phyloP scores from a whole-genome alignment of 2,329 filamentous ascomycete genomes.

The Ploettnerulaceae sp. region DNA sequence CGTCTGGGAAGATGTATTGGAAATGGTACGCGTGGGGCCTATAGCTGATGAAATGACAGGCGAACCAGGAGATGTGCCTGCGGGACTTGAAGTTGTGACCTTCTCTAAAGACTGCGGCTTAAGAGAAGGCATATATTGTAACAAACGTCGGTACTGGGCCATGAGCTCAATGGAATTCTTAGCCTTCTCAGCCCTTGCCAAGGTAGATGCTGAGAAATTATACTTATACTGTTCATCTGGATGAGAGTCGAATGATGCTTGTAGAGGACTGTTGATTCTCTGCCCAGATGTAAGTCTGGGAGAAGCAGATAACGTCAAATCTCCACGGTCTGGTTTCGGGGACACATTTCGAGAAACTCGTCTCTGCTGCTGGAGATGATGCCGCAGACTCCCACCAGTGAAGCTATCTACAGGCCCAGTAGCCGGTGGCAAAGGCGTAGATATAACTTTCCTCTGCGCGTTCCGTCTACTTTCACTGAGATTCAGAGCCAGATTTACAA shows the following conservation, averaged over 20 bases:
- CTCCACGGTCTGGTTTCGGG: conserved; percentile 46
- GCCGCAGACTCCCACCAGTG: conserved; percentile 55
- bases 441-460: conserved; percentile 53
- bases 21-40: conserved; percentile 2
- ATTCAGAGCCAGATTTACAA: conserved; percentile 87
- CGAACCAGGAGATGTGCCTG: conserved; percentile 34
- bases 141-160: conserved; percentile 73
- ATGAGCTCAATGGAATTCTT: conserved; percentile 82
- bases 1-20: conserved; percentile 7
- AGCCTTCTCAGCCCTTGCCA: conserved; percentile 78
- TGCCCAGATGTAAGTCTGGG: conserved; percentile 40
- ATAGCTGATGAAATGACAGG: conserved; percentile 23
- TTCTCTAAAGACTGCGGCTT: conserved; percentile 41
- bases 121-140: conserved; percentile 75
- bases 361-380: conserved; percentile 69
- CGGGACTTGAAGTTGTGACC: conserved; percentile 39
- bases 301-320: conserved; percentile 28
- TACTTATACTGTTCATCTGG: conserved; percentile 50
- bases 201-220: conserved; percentile 72
- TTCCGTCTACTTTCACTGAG: conserved; percentile 74
- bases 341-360: conserved; percentile 57
- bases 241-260: conserved; percentile 42
- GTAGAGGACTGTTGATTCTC: conserved; percentile 43
- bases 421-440: conserved; percentile 43
- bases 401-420: conserved; percentile 42